Percentiles rank a stretch among this genome's conserved stretches.
phyloP scores from a whole-genome alignment of 2,329 filamentous ascomycete species.

The Albophoma yamanashiensis region DNA sequence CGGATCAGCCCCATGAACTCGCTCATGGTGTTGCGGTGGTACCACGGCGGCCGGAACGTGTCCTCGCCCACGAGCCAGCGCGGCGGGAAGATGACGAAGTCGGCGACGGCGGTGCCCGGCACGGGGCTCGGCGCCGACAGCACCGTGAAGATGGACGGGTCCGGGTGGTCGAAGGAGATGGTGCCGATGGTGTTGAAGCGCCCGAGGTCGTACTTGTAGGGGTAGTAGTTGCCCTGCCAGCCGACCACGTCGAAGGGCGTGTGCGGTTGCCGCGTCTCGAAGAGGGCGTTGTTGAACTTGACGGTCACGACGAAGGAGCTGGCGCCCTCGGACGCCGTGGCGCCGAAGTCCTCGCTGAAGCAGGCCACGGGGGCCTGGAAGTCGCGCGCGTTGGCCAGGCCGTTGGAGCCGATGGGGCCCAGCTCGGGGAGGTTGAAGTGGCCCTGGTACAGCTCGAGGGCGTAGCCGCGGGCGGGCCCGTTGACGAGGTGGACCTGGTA shows the following conservation, averaged over 20 bases:
- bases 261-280: conserved; percentile 53
- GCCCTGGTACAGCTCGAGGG: conserved; percentile 62
- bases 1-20: conserved; percentile 54
- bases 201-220: conserved; percentile 73
- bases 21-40: conserved; percentile 59
- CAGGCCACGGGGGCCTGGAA: conserved; percentile 62
- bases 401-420: conserved; percentile 62
- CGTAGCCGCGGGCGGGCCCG: conserved; percentile 59
- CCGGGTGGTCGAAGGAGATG: conserved; percentile 66
- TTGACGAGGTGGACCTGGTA: conserved; percentile 59
- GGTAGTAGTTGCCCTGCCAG: conserved; percentile 74
- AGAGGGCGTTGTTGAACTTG: conserved; percentile 58
- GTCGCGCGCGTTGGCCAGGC: conserved; percentile 64
- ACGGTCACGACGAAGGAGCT: conserved; percentile 23
- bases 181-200: conserved; percentile 66
- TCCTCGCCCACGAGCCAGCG: conserved; percentile 60
- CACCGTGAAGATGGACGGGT: conserved; percentile 69
- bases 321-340: conserved; percentile 17
- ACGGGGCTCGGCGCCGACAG: conserved; percentile 48
- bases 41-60: conserved; percentile 64
- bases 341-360: conserved; percentile 51
- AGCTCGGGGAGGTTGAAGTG: conserved; percentile 64
- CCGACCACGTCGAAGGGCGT: conserved; percentile 71
- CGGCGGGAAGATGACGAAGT: conserved; percentile 66
- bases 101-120: conserved; percentile 58